Conservation (phyloP, 768 basidiomycete species). For the Rhizopogon sp. region DNA sequence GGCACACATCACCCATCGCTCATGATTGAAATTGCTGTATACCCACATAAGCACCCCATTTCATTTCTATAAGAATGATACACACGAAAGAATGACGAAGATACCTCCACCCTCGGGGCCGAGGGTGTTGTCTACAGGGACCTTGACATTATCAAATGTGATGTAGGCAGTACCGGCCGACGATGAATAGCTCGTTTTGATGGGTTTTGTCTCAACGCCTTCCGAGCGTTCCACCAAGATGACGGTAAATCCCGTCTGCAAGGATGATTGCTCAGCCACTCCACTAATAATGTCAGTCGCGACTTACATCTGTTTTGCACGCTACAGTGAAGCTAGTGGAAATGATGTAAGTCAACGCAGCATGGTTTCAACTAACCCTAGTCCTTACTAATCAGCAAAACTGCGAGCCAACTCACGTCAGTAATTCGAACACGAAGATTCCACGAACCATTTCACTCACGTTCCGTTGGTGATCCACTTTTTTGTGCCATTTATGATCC, state of each 20-base stretch:
- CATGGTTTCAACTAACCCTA: slow-evolving; percentile 24
- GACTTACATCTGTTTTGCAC: slow-evolving; percentile 53
- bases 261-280: neutral
- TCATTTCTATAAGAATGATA: slow-evolving; percentile 20
- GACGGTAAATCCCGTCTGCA: slow-evolving; percentile 68
- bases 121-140: slow-evolving; percentile 80
- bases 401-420: slow-evolving; percentile 14
- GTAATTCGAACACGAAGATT: neutral
- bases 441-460: slow-evolving; percentile 23
- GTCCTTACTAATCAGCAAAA: slow-evolving; percentile 27
- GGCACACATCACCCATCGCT: slow-evolving; percentile 69
- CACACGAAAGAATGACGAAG: slow-evolving; percentile 47
- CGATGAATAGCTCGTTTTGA: slow-evolving; percentile 79
- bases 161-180: slow-evolving; percentile 80
- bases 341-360: slow-evolving; percentile 18
- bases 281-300: slow-evolving; percentile 6
- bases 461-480: slow-evolving; percentile 85
- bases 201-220: slow-evolving; percentile 78
- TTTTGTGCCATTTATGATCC: slow-evolving; percentile 81
- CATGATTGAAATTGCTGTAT: slow-evolving; percentile 60
- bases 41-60: neutral
- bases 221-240: slow-evolving; percentile 81
- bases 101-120: slow-evolving; percentile 74
- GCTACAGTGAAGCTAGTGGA: slow-evolving; percentile 59
- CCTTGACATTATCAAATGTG: slow-evolving; percentile 76